Percentiles rank a stretch among this genome's conserved stretches.
These are phyloP conservation scores for Ambrosiella xylebori DNA, from an alignment of 2,329 filamentous ascomycete species.

Conservation along the genomic window DNA sequence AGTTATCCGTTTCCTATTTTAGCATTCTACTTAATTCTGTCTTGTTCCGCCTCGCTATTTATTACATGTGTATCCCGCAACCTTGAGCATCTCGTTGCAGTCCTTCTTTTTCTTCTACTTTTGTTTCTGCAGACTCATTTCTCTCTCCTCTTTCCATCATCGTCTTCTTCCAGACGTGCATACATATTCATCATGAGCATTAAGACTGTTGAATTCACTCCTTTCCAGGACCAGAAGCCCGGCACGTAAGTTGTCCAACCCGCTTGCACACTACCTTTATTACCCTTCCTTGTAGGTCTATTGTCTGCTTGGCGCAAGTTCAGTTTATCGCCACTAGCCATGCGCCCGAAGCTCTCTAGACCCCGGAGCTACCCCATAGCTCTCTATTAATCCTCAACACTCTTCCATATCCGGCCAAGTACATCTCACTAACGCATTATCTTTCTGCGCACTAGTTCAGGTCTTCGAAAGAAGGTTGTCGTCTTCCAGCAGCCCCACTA, in stretches of 20 bases:
- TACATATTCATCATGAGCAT: constrained; percentile 39
- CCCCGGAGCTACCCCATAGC: background rate
- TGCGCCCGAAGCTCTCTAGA: background rate
- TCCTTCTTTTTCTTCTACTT: no score
- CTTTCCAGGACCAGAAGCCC: constrained; percentile 93
- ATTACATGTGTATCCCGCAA: background rate
- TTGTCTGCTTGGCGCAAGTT: background rate
- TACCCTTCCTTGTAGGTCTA: background rate
- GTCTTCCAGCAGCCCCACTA: constrained; percentile 94
- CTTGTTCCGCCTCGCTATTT: background rate
- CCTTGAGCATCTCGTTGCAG: no score
- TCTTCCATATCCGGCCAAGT: background rate
- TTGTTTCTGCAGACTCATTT: background rate
- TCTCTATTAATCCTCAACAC: background rate
- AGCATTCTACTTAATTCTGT: background rate
- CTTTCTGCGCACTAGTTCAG: constrained; percentile 45
- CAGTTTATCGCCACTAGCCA: background rate
- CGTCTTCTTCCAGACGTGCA: constrained; percentile 1
- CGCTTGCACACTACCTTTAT: background rate
- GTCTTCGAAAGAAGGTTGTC: constrained; percentile 96
- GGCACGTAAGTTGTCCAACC: constrained; percentile 62
- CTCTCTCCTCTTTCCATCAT: background rate
- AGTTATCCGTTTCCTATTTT: background rate
- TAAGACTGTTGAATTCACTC: constrained; percentile 64
- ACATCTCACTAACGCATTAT: constrained; percentile 7